Evolutionary conservation across 768 basidiomycete genomes (phyloP), one percentile per base, ranked within the genome.

Genomic region (Cyclocybe cylindracea): DNA sequence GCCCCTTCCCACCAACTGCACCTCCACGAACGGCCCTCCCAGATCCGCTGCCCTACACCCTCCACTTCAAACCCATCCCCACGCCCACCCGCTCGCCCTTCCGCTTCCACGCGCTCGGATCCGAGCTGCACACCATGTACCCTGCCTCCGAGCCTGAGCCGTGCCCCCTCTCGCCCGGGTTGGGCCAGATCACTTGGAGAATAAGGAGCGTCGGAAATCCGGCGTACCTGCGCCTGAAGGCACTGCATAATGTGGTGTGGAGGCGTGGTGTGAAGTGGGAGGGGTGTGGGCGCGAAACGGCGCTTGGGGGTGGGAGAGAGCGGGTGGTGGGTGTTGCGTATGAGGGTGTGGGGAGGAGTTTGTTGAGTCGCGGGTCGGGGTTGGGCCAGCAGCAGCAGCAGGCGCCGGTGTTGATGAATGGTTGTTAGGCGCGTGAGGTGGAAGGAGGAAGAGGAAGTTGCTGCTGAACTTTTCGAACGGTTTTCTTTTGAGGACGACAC

Each of bases 131-230:
- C 43, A 66, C 66, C 18, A 61, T 60, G 48, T 66, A 65, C 51
- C 62, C 63, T 0, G 55, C 55, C 14, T 53, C 55, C 13, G 51
- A 45, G 24, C 31, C 49, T n/a, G 24, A 55, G 5, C 50, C 57
- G 34, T 50, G 51, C 24, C 47, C 45, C 37, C 54, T 44, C 10
- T 39, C 40, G 40, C 36, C 54, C 19, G 54, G 55, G 44, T 2
- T 24, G 24, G 24, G 24, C 5, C 58, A 57, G 39, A 53, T 63
- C 32, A 62, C 51, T 5, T 75, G 77, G 57, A 77, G 86, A 29
- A 70, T 80, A 57, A 74, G 87, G 7, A 79, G 79, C 2, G 75
- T 87, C 5, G 71, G 79, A 47, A 88, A 89, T 58, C 85, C 85
- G 5, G 72, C 79, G 39, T 73, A 79, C 53, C 70, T 87, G 45